Base-by-base conservation (phyloP, 1,284 basidiomycete genomes). In the Lentinula novae-zelandiae region DNA sequence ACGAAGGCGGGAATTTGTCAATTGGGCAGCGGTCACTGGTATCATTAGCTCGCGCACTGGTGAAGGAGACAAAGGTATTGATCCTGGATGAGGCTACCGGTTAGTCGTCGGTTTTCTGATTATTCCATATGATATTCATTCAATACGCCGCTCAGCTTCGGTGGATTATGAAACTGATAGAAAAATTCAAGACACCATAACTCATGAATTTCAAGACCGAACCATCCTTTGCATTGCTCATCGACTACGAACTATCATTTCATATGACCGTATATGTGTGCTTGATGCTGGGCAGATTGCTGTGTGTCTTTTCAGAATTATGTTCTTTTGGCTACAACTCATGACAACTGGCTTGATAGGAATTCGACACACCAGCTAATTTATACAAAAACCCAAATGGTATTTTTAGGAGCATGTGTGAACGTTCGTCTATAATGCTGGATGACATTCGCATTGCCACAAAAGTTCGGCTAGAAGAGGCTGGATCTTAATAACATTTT, bases 181-280 rank as follows among this genome's bases (percentile, higher is more conserved):
- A 63, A 89, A 89, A 64, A 93, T 95, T 63, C 92, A 95, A 71
- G 81, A 87, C 63, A 95, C 93, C n/a, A 95, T 96, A 64, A 81
- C 89, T 2, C 80, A 80, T 52, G 92, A 94, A 75, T 95, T 95
- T 75, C 76, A 77, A 51, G 85, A 90, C 69, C 84, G 89, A 57
- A 95, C 93, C 0, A 85, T 93, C 56, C 72, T 93, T 8, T 93
- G 89, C 69, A 92, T 93, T 62, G 90, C 89, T 65, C 89, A 61
- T 53, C 60, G 60, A 42, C 20, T 61, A 34, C 60, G 60, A n/a
- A 91, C 89, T 5, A 89, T 92, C 66, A 86, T 90, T 62, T 79
- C 84, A 33, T 90, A 89, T 69, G 88, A 92, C 70, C 78, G 87
- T 40, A 86, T 93, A 44, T 87, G 89, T 66, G 89, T 92, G 51